Percentiles rank a stretch among this genome's conserved stretches.
These are phyloP conservation scores for Botryotinia calthae DNA, from an alignment of 2,329 filamentous ascomycete species.

Conservation along the genomic window DNA sequence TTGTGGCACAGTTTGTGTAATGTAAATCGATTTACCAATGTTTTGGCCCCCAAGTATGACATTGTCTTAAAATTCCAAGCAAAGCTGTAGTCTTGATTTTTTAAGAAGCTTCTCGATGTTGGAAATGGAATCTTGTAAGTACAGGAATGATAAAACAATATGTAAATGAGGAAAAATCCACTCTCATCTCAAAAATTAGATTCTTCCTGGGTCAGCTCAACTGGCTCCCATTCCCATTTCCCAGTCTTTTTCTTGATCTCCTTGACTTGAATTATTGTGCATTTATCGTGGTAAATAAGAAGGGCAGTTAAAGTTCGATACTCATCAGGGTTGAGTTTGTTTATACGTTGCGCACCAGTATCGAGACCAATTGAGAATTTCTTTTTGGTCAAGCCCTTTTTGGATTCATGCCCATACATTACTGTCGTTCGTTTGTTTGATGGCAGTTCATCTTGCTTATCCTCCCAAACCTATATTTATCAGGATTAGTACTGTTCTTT, in stretches of 20 bases:
- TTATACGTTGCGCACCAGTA: not conserved
- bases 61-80: not conserved
- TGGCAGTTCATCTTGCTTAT: not conserved
- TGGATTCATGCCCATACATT: not conserved
- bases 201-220: not conserved
- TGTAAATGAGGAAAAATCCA: not conserved
- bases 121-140: not conserved
- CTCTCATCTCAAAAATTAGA: not conserved
- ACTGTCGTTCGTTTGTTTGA: not conserved
- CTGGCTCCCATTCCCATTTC: not conserved
- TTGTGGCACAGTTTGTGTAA: conserved; percentile 7
- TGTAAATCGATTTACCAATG: not conserved
- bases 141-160: not conserved
- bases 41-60: not conserved
- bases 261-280: not conserved
- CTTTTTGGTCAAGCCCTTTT: not conserved
- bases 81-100: not conserved
- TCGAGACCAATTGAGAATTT: not conserved
- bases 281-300: not conserved
- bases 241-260: not conserved
- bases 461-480: not conserved
- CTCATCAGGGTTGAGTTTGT: not conserved
- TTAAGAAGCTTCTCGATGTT: not conserved
- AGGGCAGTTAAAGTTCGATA: not conserved
- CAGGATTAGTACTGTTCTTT: not conserved